A percentile compares a stretch with the other conserved stretches of the same genome.
Evolutionary conservation across 148 eudicot species (phyloP).

Genomic region (Fallopia convolvulus): DNA sequence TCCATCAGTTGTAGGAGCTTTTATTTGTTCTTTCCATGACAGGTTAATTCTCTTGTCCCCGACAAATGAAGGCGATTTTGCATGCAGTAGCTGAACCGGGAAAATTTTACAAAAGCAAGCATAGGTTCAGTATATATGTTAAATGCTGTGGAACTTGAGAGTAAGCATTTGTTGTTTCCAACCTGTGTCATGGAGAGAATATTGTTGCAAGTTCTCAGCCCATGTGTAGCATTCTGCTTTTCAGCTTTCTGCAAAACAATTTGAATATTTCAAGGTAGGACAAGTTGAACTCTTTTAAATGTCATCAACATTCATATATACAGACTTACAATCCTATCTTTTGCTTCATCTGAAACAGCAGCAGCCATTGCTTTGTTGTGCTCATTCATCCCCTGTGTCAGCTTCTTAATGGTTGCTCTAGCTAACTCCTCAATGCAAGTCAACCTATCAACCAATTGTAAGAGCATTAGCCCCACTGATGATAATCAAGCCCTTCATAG

Average conservation of each 20-base stretch:
- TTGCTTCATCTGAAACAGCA: slow-evolving; percentile 70
- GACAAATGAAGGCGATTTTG: slow-evolving; percentile 69
- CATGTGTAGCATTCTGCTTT: slow-evolving; percentile 67
- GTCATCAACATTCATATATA: not conserved
- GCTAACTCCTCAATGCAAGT: slow-evolving; percentile 75
- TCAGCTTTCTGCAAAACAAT: slow-evolving; percentile 54
- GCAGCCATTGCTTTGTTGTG: slow-evolving; percentile 69
- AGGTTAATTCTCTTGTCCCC: slow-evolving; percentile 76
- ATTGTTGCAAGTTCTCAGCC: slow-evolving; percentile 86
- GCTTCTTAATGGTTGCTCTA: slow-evolving; percentile 67
- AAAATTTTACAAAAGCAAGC: slow-evolving; percentile 6
- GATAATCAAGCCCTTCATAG: too few species aligned
- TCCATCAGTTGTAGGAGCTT: slow-evolving; percentile 32
- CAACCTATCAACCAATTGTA: slow-evolving; percentile 36
- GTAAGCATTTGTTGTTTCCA: slow-evolving; percentile 4
- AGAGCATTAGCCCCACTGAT: slow-evolving; percentile 1
- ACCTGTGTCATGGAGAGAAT: slow-evolving; percentile 92
- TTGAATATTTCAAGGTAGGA: not conserved
- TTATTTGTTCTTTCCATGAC: slow-evolving; percentile 76
- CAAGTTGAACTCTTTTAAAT: not conserved
- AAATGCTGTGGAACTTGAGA: not conserved
- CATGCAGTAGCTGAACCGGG: slow-evolving; percentile 56
- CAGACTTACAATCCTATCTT: slow-evolving; percentile 66
- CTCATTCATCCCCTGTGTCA: slow-evolving; percentile 82
- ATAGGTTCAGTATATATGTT: slow-evolving; percentile 8